Base-by-base conservation (phyloP, 2,329 filamentous ascomycete species). In the Graphilbum sp. region DNA sequence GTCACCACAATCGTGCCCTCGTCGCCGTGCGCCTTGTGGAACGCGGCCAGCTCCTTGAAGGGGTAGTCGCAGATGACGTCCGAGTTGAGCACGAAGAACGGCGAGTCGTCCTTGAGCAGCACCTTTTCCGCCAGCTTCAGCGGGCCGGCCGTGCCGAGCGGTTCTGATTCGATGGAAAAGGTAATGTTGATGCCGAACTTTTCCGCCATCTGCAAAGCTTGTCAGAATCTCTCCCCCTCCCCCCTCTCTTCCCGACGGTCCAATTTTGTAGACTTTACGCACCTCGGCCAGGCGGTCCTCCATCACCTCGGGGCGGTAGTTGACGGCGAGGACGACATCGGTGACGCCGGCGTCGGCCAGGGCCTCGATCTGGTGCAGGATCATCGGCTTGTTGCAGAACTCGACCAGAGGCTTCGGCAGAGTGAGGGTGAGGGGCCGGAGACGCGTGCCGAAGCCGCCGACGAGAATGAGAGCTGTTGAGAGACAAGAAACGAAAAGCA, bases 341-440 rank as follows among this genome's bases (percentile, higher is more conserved):
- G 85, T 96, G 47, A 96, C 90, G 58, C 88, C 88, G 42, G 86
- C 88, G 43, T 78, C 80, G 50, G 90, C 88, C 49, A 98, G 73
- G 48, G 85, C 86, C 66, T 95, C 86, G 52, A 98, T 84, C 65
- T 98, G 88, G 64, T 96, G 88, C 54, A 92, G 72, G 61, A 98
- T 96, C 88, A 98, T 98, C 58, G 87, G 90, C 66, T 90, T 88
- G 73, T 98, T 98, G 56, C 76, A 86, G 56, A 98, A 98, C 66
- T 98, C 88, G 54, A 98, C 90, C 50, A 98, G 73, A 48, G 90
- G 88, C 64, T 96, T 98, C 45, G 88, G 88, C 49, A 95, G 82
- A 37, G 90, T 95, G 56, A 98, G 76, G 52, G 88, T 98, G 57
- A 96, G 75, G 69, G 88, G 88, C 58, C 88, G 83, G 55, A 98